Base-by-base conservation (phyloP, 371 early-diverging fungal species). In the Chytridium lagenaria region DNA sequence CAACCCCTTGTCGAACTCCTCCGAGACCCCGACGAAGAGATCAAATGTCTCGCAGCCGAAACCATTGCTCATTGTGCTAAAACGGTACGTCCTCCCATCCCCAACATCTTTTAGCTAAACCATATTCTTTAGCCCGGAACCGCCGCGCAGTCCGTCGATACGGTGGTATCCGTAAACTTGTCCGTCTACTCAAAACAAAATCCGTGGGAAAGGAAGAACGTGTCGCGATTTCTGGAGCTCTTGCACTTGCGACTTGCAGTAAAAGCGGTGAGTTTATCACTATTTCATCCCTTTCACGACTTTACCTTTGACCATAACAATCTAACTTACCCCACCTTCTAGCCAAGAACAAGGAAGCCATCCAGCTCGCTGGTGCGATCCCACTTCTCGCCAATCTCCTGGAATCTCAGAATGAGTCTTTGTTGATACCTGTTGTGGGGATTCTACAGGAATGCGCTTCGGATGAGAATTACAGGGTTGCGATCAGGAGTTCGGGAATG, bases 361-460 rank as follows among this genome's bases (percentile, higher is more conserved):
- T 88, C 55, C 87, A 83, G 39, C 78, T 77, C 0, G 87, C 87
- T 31, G 87, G 88, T 0, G 70, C 85, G 1, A 86, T 88, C 57
- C 88, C 88, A 1, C 77, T 88, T 15, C 82, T 88, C n/a, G 88
- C 88, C 26, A 82, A 82, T 38, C 75, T 88, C 16, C 78, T 88
- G 23, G 83, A 86, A 51, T 81, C 84, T 2, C 75, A 78, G 1
- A 87, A 88, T 74, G 87, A 87, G 73, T 67, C 78, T 28, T 70
- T 88, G 2, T 73, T 88, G 72, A 87, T 88, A 37, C 88, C 88
- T 0, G 88, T 88, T 2, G 88, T 88, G 12, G 88, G 82, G 1
- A 88, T 86, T 61, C 69, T 87, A 22, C 84, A 87, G 55, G 87
- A 87, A 66, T 86, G 87, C 65, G 87, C 87, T 1, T 84, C 85